Percentiles rank a stretch among this genome's conserved stretches.
phyloP scores from a whole-genome alignment of 768 basidiomycete species.

The Cyclocybe cylindracea region DNA sequence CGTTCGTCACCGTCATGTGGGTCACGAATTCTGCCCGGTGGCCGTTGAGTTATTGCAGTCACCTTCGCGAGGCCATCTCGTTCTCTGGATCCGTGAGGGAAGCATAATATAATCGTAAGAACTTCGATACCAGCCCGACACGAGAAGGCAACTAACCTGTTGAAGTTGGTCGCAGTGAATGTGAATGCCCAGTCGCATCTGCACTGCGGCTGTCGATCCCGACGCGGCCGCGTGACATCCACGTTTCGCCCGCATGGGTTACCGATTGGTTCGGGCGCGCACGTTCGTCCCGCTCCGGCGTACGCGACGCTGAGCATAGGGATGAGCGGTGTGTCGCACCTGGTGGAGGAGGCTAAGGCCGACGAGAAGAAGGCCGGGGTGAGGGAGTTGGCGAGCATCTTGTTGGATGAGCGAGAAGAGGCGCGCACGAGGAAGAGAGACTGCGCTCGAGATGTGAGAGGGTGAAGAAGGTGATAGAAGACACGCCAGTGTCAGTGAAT shows the following conservation, averaged over 20 bases:
- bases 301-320: conserved; percentile 39
- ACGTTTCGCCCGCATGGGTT: conserved; percentile 38
- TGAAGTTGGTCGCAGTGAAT: conserved; percentile 42
- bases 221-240: conserved; percentile 35
- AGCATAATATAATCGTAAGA: no score
- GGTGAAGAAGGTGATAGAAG: not conserved
- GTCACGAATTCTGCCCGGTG: conserved; percentile 32
- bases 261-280: conserved; percentile 23
- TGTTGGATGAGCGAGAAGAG: not conserved
- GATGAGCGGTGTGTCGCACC: conserved; percentile 37
- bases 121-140: not conserved
- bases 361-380: conserved; percentile 10
- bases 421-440: not conserved
- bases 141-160: conserved; percentile 29
- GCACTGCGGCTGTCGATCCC: conserved; percentile 33
- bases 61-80: conserved; percentile 47
- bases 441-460: not conserved
- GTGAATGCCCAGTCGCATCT: conserved; percentile 41
- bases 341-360: conserved; percentile 31
- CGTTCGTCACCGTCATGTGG: conserved; percentile 42
- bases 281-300: conserved; percentile 30
- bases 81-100: conserved; percentile 8
- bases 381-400: not conserved
- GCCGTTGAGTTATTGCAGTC: conserved; percentile 39
- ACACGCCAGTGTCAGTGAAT: not conserved